Evolutionary conservation across 148 eudicot species (phyloP), one percentile per base, ranked within the genome.

Genomic region (Arctostaphylos glauca): DNA sequence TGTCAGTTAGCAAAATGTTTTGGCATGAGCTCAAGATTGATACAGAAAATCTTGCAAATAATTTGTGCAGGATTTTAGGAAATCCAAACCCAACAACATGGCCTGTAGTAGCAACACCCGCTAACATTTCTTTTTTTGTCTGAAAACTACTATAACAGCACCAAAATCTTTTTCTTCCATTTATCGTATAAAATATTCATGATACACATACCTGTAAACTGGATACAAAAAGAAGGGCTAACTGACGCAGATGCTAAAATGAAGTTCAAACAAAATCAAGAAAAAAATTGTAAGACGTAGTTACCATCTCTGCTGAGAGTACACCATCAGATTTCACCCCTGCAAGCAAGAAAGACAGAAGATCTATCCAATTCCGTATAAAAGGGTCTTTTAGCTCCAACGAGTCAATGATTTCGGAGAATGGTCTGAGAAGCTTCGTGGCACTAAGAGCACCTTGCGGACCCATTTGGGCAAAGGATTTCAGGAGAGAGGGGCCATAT

Each of bases 221-320:
- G 49, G 47, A 52, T 6, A 15, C 2, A 49, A 67, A 67, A 64
- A 70, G n/a, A 50, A 41, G 9, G 18, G 71, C 31, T 41, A 23
- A 16, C 50, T 25, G 41, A 38, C 12, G n/a, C 13, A 70, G 60
- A 54, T 31, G 16, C 47, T 13, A 31, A 15, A 21, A 54, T n/a
- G 21, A 52, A 60, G 70, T 62, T 53, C 54, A 80, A 71, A 6
- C 56, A 41, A 53, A 21, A 53, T 52, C 9, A 50, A 9, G 52
- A 13, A 52, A 50, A 3, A 31, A 19, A 18, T 15, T n/a, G 47
- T 1, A 54, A 10, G 74, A 74, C 79, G 81, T 82, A 88, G 80
- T 94, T 93, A 94, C 99, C 99, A 96, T 93, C 93, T 94, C 99
- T 81, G 99, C 99, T 82, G 99, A 94, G 59, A 96, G 97, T 85